phyloP scores from a whole-genome alignment of 2,329 filamentous ascomycete genomes.

The Trichophyton schoenleinii region DNA sequence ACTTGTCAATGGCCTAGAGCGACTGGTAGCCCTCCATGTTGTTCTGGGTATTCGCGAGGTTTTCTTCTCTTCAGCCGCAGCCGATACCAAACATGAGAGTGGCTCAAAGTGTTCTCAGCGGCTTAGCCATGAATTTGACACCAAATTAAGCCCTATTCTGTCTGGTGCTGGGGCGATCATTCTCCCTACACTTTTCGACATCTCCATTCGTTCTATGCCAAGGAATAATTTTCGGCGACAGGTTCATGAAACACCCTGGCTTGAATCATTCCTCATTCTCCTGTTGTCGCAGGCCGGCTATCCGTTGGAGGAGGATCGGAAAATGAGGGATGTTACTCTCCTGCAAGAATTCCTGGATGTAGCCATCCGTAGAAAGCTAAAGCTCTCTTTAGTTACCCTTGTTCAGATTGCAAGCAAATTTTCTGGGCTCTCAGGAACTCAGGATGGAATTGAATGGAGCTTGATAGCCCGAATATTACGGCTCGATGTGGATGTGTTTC shows the following conservation, averaged over 20 bases:
- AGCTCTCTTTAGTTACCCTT: conserved; percentile 30
- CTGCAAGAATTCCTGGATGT: conserved; percentile 30
- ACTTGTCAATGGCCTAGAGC: conserved; percentile 19
- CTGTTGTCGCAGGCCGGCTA: conserved; percentile 30
- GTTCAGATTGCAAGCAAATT: conserved; percentile 28
- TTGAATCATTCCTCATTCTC: conserved; percentile 37
- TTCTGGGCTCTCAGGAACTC: conserved; percentile 26
- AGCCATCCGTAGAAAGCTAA: conserved; percentile 27
- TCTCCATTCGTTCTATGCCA: conserved; percentile 35
- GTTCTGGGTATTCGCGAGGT: conserved; percentile 28
- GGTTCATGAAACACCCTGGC: conserved; percentile 37
- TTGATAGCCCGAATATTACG: conserved; percentile 31
- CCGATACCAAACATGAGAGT: conserved; percentile 23
- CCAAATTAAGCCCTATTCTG: conserved; percentile 21
- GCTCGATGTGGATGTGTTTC: conserved; percentile 32
- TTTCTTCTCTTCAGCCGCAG: conserved; percentile 25
- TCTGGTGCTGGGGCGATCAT: conserved; percentile 17
- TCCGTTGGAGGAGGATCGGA: conserved; percentile 19
- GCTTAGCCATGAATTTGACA: conserved; percentile 25
- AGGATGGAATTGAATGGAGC: conserved; percentile 27
- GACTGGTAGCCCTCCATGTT: conserved; percentile 30
- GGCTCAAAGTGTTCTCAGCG: conserved; percentile 25
- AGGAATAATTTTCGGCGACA: conserved; percentile 32
- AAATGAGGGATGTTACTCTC: conserved; percentile 17
- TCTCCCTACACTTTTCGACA: conserved; percentile 33